Percentiles rank a stretch among this genome's conserved stretches.
These are phyloP conservation scores for Tilletia indica DNA, from an alignment of 1,284 basidiomycete genomes.

Conservation along the genomic window DNA sequence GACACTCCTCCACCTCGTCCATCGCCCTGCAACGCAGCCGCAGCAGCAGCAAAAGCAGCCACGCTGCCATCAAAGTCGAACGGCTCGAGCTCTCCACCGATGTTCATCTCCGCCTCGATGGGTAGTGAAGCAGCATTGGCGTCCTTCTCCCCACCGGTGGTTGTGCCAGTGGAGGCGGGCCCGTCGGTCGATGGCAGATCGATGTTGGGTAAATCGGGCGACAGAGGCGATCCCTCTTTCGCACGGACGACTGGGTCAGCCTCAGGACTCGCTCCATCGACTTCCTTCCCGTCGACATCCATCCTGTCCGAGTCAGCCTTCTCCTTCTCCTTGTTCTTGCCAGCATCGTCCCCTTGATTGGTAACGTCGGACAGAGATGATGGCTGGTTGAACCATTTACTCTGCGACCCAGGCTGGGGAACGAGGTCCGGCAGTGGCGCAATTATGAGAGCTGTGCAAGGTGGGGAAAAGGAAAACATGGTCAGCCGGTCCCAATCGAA, in stretches of 20 bases:
- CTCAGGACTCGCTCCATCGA: background rate
- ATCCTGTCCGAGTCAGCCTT: no score
- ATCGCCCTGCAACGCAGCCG: no score
- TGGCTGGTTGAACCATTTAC: background rate
- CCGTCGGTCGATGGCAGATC: background rate
- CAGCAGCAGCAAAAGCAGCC: no score
- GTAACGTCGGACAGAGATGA: no score
- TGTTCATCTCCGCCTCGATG: conserved; percentile 5
- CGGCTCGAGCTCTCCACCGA: conserved; percentile 8
- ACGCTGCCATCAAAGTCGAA: conserved; percentile 4
- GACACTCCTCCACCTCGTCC: no score
- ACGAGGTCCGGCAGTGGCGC: background rate
- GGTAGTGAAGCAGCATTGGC: background rate
- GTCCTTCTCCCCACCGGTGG: background rate
- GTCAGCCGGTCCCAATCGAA: background rate
- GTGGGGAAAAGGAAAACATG: background rate
- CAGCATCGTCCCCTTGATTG: no score
- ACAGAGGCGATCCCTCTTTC: background rate
- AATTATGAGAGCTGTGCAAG: background rate
- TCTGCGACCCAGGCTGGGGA: background rate
- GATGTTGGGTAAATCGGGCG: background rate
- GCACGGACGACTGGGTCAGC: background rate
- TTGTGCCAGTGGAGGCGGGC: conserved; percentile 13
- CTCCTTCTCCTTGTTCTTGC: no score
- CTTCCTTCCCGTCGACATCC: no score